A percentile compares a stretch with the other conserved stretches of the same genome.
Conservation (phyloP, 2,329 filamentous ascomycete genomes). For the Penicillium concentricum region DNA sequence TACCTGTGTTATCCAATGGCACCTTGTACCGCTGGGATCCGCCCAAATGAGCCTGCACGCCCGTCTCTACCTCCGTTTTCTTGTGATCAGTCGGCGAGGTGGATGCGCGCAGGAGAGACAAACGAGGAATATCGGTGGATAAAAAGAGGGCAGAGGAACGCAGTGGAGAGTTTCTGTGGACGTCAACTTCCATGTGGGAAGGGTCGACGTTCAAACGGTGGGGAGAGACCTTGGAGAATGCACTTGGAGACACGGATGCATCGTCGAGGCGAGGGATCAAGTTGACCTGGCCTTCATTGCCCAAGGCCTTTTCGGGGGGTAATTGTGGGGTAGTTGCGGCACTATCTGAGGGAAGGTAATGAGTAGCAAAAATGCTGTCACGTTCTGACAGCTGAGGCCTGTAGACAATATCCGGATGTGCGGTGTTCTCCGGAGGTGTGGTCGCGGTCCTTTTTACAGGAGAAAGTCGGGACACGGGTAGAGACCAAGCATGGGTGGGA, state of each 20-base stretch:
- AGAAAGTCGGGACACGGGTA: constrained; percentile 28
- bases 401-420: constrained; percentile 28
- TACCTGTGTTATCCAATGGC: constrained; percentile 26
- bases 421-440: constrained; percentile 29
- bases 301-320: constrained; percentile 29
- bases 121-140: constrained; percentile 22
- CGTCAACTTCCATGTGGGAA: constrained; percentile 41
- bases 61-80: constrained; percentile 22
- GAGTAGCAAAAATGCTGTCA: constrained; percentile 64
- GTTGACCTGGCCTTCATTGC: constrained; percentile 33
- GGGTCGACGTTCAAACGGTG: constrained; percentile 27
- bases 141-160: constrained; percentile 29
- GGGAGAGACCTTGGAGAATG: constrained; percentile 32
- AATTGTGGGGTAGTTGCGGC: constrained; percentile 43
- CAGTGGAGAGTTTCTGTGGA: constrained; percentile 32
- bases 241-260: constrained; percentile 29
- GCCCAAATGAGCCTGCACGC: constrained; percentile 18
- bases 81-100: constrained; percentile 28
- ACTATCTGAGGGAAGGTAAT: constrained; percentile 55
- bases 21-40: constrained; percentile 22
- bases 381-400: constrained; percentile 59
- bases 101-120: constrained; percentile 29
- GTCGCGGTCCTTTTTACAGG: constrained; percentile 39
- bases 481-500: constrained; percentile 39
- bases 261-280: constrained; percentile 32